Evolutionary conservation across 768 basidiomycete genomes (phyloP).

Genomic region (Xanthoconium stramineum): DNA sequence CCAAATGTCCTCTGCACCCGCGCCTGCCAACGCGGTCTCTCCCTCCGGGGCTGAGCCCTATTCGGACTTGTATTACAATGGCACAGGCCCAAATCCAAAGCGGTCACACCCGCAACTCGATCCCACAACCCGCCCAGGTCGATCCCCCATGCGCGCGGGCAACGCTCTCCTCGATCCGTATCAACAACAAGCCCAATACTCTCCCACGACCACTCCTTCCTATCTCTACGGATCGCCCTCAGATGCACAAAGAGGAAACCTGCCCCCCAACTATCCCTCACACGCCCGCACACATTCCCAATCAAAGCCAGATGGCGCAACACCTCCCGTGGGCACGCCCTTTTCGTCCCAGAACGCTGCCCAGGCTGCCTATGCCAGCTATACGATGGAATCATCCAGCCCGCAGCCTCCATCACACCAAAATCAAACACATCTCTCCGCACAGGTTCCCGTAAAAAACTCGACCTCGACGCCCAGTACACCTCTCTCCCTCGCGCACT

Average conservation of each 20-base stretch:
- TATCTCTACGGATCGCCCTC: conserved; percentile 41
- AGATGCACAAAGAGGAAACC: conserved; percentile 39
- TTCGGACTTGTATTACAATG: conserved; percentile 62
- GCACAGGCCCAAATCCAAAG: conserved; percentile 47
- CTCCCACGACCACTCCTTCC: conserved; percentile 48
- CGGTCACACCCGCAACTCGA: conserved; percentile 55
- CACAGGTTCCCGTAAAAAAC: conserved; percentile 47
- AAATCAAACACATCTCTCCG: conserved; percentile 49
- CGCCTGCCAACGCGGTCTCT: conserved; percentile 35
- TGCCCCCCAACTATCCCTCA: conserved; percentile 46
- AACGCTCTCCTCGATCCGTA: conserved; percentile 67
- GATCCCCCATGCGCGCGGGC: conserved; percentile 61
- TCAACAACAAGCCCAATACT: conserved; percentile 61
- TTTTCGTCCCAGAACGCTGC: conserved; percentile 53
- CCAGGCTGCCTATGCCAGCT: conserved; percentile 45
- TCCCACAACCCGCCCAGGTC: conserved; percentile 44
- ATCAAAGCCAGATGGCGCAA: conserved; percentile 48
- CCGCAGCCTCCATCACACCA: conserved; percentile 53
- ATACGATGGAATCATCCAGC: conserved; percentile 63
- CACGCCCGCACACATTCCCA: conserved; percentile 60
- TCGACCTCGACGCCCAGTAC: conserved; percentile 69
- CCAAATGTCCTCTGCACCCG: conserved; percentile 29
- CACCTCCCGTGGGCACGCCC: conserved; percentile 47
- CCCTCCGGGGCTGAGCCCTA: conserved; percentile 44
- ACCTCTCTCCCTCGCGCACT: conserved; percentile 64